Evolutionary conservation across 2,329 filamentous ascomycete genomes (phyloP), one percentile per base, ranked within the genome.

Genomic region (Fusarium haematococcum): DNA sequence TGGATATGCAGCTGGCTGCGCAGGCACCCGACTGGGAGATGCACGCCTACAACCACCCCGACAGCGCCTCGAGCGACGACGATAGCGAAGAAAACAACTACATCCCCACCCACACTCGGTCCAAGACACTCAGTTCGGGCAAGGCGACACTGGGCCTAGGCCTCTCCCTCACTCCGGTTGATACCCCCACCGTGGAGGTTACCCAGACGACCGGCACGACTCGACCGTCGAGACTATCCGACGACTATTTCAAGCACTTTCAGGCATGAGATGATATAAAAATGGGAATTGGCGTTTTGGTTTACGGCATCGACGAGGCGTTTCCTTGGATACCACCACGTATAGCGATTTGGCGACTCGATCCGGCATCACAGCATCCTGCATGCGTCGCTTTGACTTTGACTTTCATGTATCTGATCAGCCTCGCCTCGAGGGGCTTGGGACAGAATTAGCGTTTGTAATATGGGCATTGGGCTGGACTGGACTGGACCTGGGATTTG

Each of bases 1-100:
- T 88, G 65, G 90, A 92, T 77, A 93, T 93, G 89, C 87, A 89
- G 79, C 87, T 91, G 56, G 91, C 90, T 8, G 89, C 75, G 9
- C 79, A 78, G 20, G 79, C 83, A 45, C 71, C 75, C 35, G 75
- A 77, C 41, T 79, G 77, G 75, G 72, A 78, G 13, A 30, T 70
- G n/a, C 71, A 76, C 50, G 76, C 80, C 61, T 79, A 76, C 54
- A 79, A 79, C 13, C 80, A 80, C 14, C 80, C 79, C 10, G 79
- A 81, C 65, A 81, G 78, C 66, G 63, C 68, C n/a, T 70, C 74
- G 11, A 79, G 78, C 68, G 78, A 78, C 50, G 78, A 79, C 52
- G 76, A 79, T 41, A 75, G 76, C 65, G 77, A 78, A 23, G 75
- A 79, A 27, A 72, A 69, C 25, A 65, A 52, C 50, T 83, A 80